A percentile compares a stretch with the other conserved stretches of the same genome.
These are phyloP conservation scores for Lachnellula willkommii DNA, from an alignment of 2,329 filamentous ascomycete species.

Conservation along the genomic window DNA sequence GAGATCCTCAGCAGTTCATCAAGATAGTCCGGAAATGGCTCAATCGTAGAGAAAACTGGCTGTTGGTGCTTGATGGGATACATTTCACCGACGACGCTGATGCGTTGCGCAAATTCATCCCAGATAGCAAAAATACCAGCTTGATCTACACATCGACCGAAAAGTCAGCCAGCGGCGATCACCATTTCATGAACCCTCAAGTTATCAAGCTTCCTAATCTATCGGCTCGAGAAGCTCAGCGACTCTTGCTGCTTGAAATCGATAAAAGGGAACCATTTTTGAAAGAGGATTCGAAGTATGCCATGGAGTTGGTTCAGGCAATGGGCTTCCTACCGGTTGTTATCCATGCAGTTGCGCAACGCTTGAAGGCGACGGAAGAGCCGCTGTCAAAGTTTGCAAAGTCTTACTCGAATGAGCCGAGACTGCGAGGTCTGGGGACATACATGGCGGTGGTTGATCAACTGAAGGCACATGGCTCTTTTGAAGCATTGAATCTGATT, in stretches of 20 bases:
- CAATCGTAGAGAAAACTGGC: conserved; percentile 55
- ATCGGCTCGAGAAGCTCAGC: conserved; percentile 51
- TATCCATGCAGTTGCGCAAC: conserved; percentile 60
- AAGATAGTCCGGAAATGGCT: conserved; percentile 58
- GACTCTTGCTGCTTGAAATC: conserved; percentile 57
- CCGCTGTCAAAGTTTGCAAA: conserved; percentile 57
- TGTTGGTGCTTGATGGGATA: conserved; percentile 63
- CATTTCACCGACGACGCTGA: conserved; percentile 50
- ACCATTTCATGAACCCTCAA: conserved; percentile 54
- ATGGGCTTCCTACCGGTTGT: conserved; percentile 63
- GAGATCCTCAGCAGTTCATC: conserved; percentile 44
- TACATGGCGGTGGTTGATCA: conserved; percentile 46
- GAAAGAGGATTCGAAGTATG: conserved; percentile 49
- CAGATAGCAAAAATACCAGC: conserved; percentile 55
- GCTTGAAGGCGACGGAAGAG: conserved; percentile 55
- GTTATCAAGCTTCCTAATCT: conserved; percentile 52
- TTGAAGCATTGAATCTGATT: conserved; percentile 58
- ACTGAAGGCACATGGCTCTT: conserved; percentile 41
- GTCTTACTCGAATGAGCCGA: conserved; percentile 50
- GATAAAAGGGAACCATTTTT: conserved; percentile 50
- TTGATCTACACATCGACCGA: conserved; percentile 67
- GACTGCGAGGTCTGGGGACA: conserved; percentile 44
- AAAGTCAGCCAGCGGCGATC: conserved; percentile 48
- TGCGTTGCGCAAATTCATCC: conserved; percentile 56
- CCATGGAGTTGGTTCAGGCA: conserved; percentile 56